Evolutionary conservation across 1,284 basidiomycete genomes (phyloP).

Genomic region (Puccinia hordei): DNA sequence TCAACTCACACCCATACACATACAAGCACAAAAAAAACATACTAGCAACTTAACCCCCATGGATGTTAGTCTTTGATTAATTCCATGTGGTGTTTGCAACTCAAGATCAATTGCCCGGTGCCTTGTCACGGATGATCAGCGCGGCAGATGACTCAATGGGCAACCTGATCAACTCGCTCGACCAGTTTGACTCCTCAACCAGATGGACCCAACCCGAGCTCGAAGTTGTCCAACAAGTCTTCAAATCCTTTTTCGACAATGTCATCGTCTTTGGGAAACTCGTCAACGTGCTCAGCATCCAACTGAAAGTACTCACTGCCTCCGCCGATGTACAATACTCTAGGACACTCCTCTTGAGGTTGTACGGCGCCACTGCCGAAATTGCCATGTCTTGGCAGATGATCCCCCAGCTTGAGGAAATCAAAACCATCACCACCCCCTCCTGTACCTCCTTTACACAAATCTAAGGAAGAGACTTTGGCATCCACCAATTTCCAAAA

Average conservation of each 20-base stretch:
- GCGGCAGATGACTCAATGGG: slow-evolving; percentile 80
- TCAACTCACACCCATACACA: no score
- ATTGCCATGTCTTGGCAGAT: slow-evolving; percentile 80
- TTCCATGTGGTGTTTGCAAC: no score
- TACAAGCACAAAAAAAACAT: no score
- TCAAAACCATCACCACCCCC: slow-evolving; percentile 49
- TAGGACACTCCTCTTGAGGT: slow-evolving; percentile 79
- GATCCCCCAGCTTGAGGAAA: slow-evolving; percentile 68
- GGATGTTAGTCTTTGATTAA: no score
- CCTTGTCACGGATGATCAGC: slow-evolving; percentile 80
- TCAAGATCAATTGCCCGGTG: no score
- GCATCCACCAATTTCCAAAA: neutral
- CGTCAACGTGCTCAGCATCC: no score
- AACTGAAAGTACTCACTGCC: no score
- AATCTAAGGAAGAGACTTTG: slow-evolving; percentile 55
- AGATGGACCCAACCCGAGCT: slow-evolving; percentile 69
- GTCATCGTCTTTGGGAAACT: no score
- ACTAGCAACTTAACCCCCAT: no score
- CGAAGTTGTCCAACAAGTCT: slow-evolving; percentile 72
- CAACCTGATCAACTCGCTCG: slow-evolving; percentile 81
- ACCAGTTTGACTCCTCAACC: slow-evolving; percentile 84
- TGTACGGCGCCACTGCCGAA: slow-evolving; percentile 88
- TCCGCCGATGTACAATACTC: slow-evolving; percentile 84
- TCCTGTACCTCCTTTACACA: slow-evolving; percentile 51
- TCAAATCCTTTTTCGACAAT: slow-evolving; percentile 82